phyloP scores from a whole-genome alignment of 208 protist species.

The Endotrypanum monterogeii region DNA sequence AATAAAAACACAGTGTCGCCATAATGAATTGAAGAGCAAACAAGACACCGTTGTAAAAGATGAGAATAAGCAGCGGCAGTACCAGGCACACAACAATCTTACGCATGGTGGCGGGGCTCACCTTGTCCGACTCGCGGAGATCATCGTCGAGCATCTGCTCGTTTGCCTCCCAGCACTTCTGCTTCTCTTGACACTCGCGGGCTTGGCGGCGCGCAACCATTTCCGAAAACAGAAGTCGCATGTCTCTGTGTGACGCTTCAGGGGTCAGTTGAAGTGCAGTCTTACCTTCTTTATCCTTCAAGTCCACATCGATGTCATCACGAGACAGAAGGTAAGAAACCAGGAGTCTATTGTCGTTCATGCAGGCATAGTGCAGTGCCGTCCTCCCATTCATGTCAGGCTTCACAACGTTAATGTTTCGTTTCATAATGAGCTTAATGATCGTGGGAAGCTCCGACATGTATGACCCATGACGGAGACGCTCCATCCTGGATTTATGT shows the following conservation, averaged over 20 bases:
- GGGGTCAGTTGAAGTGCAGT: constrained; percentile 65
- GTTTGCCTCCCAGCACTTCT: constrained; percentile 47
- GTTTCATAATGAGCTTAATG: constrained; percentile 52
- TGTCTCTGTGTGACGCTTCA: constrained; percentile 26
- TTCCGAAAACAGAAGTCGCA: constrained; percentile 66
- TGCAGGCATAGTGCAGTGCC: constrained; percentile 74
- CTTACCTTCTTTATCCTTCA: constrained; percentile 53
- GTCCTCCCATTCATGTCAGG: constrained; percentile 61
- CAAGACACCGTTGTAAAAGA: constrained; percentile 76
- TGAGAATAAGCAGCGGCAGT: constrained; percentile 71
- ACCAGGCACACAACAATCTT: constrained; percentile 67
- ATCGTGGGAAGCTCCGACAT: constrained; percentile 42
- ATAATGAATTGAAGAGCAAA: constrained; percentile 76
- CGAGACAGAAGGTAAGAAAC: constrained; percentile 53
- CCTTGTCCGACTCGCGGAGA: constrained; percentile 62
- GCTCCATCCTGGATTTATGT: constrained; percentile 22
- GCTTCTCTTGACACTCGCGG: constrained; percentile 17
- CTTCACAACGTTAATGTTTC: constrained; percentile 54
- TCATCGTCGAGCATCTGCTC: constrained; percentile 54
- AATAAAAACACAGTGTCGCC: constrained; percentile 73
- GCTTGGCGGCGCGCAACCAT: constrained; percentile 41
- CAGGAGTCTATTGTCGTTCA: constrained; percentile 37
- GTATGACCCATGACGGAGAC: constrained; percentile 10
- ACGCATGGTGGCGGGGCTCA: constrained; percentile 74
- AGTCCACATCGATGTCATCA: constrained; percentile 39